Conservation (phyloP, 2,329 filamentous ascomycete species). For the Aspergillus brunneoviolaceus region DNA sequence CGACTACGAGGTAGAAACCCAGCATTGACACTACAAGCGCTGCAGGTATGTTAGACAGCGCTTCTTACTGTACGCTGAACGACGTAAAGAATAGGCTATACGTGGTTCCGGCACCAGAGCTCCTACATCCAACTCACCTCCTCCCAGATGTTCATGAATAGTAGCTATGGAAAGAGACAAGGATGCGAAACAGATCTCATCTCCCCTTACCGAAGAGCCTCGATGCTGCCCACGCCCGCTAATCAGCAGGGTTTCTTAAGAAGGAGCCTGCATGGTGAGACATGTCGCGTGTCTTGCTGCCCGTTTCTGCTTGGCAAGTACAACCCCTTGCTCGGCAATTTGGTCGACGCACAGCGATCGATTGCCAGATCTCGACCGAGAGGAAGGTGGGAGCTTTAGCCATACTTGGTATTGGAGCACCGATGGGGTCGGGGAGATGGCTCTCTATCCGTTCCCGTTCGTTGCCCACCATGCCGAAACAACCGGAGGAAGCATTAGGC, state of each 20-base stretch:
- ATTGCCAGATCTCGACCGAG: not conserved
- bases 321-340: not conserved
- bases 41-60: too few species aligned
- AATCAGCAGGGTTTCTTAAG: not conserved
- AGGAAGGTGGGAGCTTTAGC: not conserved
- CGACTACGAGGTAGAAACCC: too few species aligned
- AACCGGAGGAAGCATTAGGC: not conserved
- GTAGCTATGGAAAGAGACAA: not conserved
- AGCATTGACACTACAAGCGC: too few species aligned
- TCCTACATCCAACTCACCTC: not conserved
- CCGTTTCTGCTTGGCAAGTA: not conserved
- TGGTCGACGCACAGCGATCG: not conserved
- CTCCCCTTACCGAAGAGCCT: not conserved
- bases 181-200: not conserved
- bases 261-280: not conserved
- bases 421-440: not conserved
- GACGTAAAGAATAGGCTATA: too few species aligned
- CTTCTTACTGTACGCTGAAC: too few species aligned
- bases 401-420: not conserved
- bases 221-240: not conserved
- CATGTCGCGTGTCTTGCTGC: not conserved
- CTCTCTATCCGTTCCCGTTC: not conserved
- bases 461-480: not conserved
- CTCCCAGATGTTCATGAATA: not conserved
- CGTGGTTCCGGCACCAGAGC: too few species aligned